Base-by-base conservation (phyloP, 495 filamentous ascomycete species). In the Achaetomiella virescens region DNA sequence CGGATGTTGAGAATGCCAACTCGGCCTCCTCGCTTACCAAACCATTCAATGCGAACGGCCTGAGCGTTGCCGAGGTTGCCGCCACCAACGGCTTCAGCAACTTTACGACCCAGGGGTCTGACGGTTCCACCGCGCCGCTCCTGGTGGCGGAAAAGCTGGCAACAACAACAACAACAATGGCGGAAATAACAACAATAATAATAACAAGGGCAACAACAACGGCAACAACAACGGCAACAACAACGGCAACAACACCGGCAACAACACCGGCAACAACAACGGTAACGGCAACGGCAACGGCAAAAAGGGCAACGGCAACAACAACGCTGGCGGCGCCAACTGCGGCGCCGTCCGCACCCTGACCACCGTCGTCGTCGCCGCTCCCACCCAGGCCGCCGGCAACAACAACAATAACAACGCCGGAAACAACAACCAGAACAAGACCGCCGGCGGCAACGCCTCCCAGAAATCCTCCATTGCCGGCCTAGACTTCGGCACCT, bases 61-160 rank as follows among this genome's bases (percentile, higher is more conserved):
- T 76, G 37, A 81, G 77, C 52, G 75, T 83, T 6, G 81, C 81
- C 42, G 74, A 84, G 40, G 56, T 86, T 44, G 71, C 79, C 56
- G 41, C 55, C 10, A 73, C 72, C 15, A 68, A 78, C 24, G 83
- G 83, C n/a, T 81, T 82, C 63, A 67, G 67, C 41, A 80, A 79
- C 66, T 80, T 84, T 54, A 82, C 80, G 21, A 51, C 63, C 7
- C 72, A 80, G 53, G 70, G 64, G 18, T 59, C 61, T 31, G 61
- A 66, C 40, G 65, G 67, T n/a, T 42, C 58, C 21, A 63, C 61
- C 15, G 58, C 58, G 65, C 64, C 35, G 54, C 40, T 15, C 56
- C 25, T 38, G 58, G 45, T 12, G 59, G 57, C 25, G 60, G 59
- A 51, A 45, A 36, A 17, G 41, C 27, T 42, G n/a, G n/a, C 29